Conservation (phyloP, 78 protist species). For the Dictyostelium capitatum region DNA sequence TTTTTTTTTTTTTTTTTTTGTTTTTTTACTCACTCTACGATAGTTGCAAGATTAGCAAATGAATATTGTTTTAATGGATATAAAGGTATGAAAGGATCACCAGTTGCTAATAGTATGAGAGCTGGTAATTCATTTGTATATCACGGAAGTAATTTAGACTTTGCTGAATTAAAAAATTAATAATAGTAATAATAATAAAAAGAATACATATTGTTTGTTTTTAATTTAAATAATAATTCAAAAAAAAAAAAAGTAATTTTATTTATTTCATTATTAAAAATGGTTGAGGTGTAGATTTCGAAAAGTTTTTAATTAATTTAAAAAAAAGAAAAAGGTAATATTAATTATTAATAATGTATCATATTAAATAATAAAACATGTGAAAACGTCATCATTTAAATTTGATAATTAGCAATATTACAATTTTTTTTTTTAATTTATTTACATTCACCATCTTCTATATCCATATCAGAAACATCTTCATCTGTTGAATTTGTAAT, state of each 20-base stretch:
- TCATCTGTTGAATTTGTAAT: background rate
- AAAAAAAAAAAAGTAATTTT: background rate
- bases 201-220: too few relatives aligned
- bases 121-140: constrained; percentile 65
- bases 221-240: background rate
- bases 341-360: too few relatives aligned
- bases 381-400: too few relatives aligned
- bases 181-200: background rate
- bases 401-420: too few relatives aligned
- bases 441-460: constrained; percentile 7
- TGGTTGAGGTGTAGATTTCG: too few relatives aligned
- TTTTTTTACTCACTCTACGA: too few relatives aligned
- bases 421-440: background rate
- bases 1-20: too few relatives aligned
- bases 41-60: constrained; percentile 48
- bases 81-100: constrained; percentile 59
- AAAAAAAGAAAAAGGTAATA: too few relatives aligned
- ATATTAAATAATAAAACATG: too few relatives aligned
- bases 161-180: constrained; percentile 23
- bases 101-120: constrained; percentile 46
- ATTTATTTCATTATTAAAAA: too few relatives aligned
- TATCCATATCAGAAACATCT: constrained; percentile 12
- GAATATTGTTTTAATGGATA: constrained; percentile 70
- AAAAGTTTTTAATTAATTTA: too few relatives aligned
- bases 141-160: constrained; percentile 52